Conservation (phyloP, 257 asterid genomes). For the Solanum okadae region DNA sequence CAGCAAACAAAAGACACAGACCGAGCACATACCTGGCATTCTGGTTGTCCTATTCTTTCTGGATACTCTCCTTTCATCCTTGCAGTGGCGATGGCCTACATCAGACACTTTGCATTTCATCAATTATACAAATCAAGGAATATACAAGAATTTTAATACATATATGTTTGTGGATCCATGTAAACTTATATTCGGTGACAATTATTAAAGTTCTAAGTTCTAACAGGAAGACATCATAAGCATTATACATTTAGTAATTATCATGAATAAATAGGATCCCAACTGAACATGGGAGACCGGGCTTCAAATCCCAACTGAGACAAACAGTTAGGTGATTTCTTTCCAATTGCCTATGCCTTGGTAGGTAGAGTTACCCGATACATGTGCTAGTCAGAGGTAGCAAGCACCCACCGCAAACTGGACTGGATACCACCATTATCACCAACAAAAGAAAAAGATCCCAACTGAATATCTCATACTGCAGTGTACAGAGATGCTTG, state of each 20-base stretch:
- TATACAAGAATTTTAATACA: neutral
- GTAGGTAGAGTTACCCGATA: neutral
- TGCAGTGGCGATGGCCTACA: conserved; percentile 83
- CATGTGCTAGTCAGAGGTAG: neutral
- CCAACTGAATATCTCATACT: neutral
- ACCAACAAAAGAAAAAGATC: neutral
- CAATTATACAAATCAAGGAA: neutral
- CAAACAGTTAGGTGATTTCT: neutral
- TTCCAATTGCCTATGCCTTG: neutral
- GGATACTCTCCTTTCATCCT: conserved; percentile 92
- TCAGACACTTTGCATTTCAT: conserved; percentile 2
- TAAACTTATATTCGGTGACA: neutral
- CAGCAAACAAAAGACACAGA: neutral
- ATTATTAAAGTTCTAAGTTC: neutral
- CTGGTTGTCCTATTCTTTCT: conserved; percentile 88
- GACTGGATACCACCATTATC: neutral
- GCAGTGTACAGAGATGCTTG: neutral
- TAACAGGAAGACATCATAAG: neutral
- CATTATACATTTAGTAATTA: neutral
- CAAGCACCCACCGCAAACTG: neutral
- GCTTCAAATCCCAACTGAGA: neutral
- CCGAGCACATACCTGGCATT: conserved; percentile 60
- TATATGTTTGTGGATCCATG: neutral
- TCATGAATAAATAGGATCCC: neutral
- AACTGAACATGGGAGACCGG: neutral